A percentile compares a stretch with the other conserved stretches of the same genome.
Evolutionary conservation across 2,329 filamentous ascomycete genomes (phyloP).

Genomic region (Arthrobotrys megalospora): DNA sequence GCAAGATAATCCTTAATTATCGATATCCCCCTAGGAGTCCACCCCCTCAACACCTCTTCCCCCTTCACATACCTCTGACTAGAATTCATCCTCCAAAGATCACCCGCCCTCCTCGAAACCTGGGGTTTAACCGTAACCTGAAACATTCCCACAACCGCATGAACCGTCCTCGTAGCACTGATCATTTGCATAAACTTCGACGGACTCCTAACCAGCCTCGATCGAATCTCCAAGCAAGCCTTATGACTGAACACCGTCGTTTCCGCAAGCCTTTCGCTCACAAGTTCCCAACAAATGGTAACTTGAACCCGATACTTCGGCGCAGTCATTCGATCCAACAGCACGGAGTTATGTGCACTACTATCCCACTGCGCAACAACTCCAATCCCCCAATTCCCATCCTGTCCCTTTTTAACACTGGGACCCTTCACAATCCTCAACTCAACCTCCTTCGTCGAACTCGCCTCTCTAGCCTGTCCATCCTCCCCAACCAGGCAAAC

Average conservation of each 20-base stretch:
- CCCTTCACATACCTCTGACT: slow-evolving; percentile 96
- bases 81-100: slow-evolving; percentile 96
- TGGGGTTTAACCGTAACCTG: slow-evolving; percentile 87
- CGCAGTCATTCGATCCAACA: slow-evolving; percentile 93
- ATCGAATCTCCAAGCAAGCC: slow-evolving; percentile 80
- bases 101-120: slow-evolving; percentile 89
- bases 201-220: slow-evolving; percentile 79
- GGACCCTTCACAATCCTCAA: slow-evolving; percentile 85
- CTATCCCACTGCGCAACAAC: slow-evolving; percentile 97
- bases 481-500: slow-evolving; percentile 86
- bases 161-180: slow-evolving; percentile 86
- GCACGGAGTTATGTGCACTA: slow-evolving; percentile 88
- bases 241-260: slow-evolving; percentile 90
- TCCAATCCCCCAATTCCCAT: slow-evolving; percentile 89
- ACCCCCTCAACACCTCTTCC: slow-evolving; percentile 86
- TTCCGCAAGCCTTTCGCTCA: slow-evolving; percentile 85
- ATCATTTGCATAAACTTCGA: slow-evolving; percentile 90
- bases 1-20: slow-evolving; percentile 89
- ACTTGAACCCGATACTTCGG: slow-evolving; percentile 94
- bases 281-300: slow-evolving; percentile 86
- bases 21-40: slow-evolving; percentile 90
- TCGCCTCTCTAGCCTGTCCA: slow-evolving; percentile 86
- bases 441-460: slow-evolving; percentile 79
- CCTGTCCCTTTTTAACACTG: slow-evolving; percentile 84
- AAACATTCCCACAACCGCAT: slow-evolving; percentile 88